A percentile compares a stretch with the other conserved stretches of the same genome.
Conservation (phyloP, 441 rosid genomes). For the Gossypium gossypioides region DNA sequence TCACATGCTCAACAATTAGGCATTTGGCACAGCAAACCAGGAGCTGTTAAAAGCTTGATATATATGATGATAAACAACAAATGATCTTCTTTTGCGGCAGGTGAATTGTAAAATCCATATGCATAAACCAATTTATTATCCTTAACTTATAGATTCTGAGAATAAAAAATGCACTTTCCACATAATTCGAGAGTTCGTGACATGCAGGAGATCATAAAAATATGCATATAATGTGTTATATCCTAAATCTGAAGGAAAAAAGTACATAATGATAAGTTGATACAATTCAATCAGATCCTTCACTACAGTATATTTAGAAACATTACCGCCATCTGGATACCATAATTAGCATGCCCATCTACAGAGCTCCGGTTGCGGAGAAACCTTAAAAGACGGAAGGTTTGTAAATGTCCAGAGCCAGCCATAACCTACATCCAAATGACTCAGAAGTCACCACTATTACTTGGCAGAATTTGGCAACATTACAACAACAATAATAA, state of each 20-base stretch:
- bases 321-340: conserved; percentile 84
- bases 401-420: conserved; percentile 87
- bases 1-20: background rate
- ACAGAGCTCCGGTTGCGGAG: conserved; percentile 65
- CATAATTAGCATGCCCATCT: conserved; percentile 89
- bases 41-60: background rate
- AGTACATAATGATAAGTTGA: background rate
- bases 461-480: background rate
- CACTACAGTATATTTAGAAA: background rate
- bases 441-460: background rate
- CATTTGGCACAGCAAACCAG: background rate
- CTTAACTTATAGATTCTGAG: background rate
- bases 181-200: background rate
- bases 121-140: background rate
- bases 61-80: background rate
- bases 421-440: conserved; percentile 74
- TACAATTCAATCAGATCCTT: background rate
- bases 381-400: conserved; percentile 76
- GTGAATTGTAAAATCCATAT: background rate
- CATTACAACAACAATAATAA: conserved; percentile 2
- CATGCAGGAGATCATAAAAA: background rate
- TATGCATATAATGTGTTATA: background rate
- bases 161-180: background rate
- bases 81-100: background rate
- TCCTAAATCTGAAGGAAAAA: background rate